Evolutionary conservation across 2,329 filamentous ascomycete species (phyloP), one percentile per base, ranked within the genome.

Genomic region (Scytalidium sp.): DNA sequence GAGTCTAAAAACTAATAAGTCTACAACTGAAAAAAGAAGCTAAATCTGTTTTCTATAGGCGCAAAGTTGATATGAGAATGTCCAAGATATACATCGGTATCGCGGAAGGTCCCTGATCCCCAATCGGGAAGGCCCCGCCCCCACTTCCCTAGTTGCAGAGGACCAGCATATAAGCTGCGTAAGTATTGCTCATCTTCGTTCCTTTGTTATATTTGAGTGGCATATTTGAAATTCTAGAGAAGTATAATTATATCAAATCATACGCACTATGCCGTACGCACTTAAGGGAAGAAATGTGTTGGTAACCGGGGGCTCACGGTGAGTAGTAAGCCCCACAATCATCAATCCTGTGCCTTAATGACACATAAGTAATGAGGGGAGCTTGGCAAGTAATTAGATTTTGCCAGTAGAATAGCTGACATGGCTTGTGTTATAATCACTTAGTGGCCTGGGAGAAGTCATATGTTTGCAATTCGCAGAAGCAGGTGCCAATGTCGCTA

Each of bases 281-380:
- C 72, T 87, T 41, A 76, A 78, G 56, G 75, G 73, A 47, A 74
- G 80, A 27, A 86, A 84, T 58, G 79, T 86, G 22, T 74, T 87
- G 15, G 72, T 88, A 19, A 87, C 82, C 0, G 84, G 80, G 41
- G 82, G 80, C 43, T 84, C 81, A 42, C 74, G 81, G 83, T 85
- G 69, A 55, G 72, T 61, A n/a, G n/a, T 29, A 40, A 6, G 21
- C 15, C 23, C 20, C 20, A 23, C 17, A 13, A n/a, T 29, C n/a
- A n/a, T n/a, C n/a, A n/a, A 11, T 39, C 10, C 29, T 25, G 10
- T 19, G 13, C 21, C 20, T 13, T 19, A 25, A 44, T 19, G 9
- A n/a, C n/a, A n/a, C n/a, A n/a, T n/a, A n/a, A n/a, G n/a, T n/a
- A n/a, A n/a, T n/a, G n/a, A n/a, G n/a, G n/a, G n/a, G n/a, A n/a